Evolutionary conservation across 2,329 filamentous ascomycete genomes (phyloP).

Genomic region (Colletotrichum sp.): DNA sequence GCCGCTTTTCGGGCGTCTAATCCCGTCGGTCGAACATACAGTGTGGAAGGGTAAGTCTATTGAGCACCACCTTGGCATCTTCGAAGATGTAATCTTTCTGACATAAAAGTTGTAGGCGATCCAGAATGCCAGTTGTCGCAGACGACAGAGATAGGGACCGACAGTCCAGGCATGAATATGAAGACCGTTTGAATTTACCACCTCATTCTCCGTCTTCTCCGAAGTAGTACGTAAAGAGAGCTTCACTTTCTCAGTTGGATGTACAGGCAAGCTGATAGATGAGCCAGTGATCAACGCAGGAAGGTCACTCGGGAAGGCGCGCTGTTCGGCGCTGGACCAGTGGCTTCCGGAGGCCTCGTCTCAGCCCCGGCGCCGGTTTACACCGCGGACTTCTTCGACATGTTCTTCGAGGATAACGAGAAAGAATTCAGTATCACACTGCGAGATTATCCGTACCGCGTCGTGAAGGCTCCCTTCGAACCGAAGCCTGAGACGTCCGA

Average conservation of each 20-base stretch:
- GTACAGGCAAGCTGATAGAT: neutral
- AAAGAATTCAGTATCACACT: conserved; percentile 4
- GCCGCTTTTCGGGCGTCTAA: neutral
- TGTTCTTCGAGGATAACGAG: neutral
- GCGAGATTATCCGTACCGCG: conserved; percentile 2
- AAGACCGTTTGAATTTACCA: neutral
- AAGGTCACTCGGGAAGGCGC: neutral
- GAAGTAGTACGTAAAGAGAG: neutral
- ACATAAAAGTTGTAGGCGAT: neutral
- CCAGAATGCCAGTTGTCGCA: neutral
- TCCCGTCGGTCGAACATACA: neutral
- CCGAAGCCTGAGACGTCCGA: neutral
- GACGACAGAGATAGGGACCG: neutral
- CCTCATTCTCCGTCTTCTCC: neutral
- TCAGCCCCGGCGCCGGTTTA: neutral
- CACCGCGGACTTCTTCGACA: neutral
- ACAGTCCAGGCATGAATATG: neutral
- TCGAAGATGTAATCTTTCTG: neutral
- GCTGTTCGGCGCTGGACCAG: neutral
- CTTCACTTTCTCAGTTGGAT: neutral
- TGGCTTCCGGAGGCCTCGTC: neutral
- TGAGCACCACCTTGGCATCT: neutral
- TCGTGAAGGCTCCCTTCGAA: neutral
- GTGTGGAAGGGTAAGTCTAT: neutral
- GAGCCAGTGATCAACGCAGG: neutral